Evolutionary conservation across 2,329 filamentous ascomycete species (phyloP).

Genomic region (Alternaria hordeiaustralica): DNA sequence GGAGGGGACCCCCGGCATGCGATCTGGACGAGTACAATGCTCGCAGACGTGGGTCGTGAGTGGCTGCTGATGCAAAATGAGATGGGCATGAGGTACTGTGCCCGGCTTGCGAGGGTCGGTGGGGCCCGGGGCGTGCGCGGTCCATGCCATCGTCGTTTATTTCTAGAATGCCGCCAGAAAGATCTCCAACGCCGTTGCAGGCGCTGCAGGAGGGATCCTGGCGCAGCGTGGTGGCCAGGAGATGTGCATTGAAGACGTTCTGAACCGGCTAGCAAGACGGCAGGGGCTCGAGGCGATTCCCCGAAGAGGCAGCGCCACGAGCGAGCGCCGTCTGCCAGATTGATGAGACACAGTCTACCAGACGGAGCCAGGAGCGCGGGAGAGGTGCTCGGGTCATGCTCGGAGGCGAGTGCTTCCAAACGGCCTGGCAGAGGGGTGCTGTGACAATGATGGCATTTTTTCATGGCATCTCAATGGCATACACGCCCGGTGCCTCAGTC

Average conservation of each 20-base stretch:
- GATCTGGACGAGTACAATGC: slow-evolving; percentile 50
- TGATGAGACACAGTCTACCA: slow-evolving; percentile 36
- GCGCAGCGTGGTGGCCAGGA: slow-evolving; percentile 45
- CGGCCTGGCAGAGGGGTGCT: slow-evolving; percentile 1
- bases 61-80: slow-evolving; percentile 51
- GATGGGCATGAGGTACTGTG: slow-evolving; percentile 41
- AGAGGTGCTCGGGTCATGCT: slow-evolving; percentile 32
- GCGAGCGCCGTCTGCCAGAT: slow-evolving; percentile 42
- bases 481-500: slow-evolving; percentile 31
- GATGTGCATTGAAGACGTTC: slow-evolving; percentile 44
- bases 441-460: slow-evolving; percentile 2
- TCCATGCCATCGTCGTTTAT: slow-evolving; percentile 45
- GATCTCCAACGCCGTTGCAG: slow-evolving; percentile 52
- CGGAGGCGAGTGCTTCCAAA: slow-evolving; percentile 15
- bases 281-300: slow-evolving; percentile 40
- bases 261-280: slow-evolving; percentile 40
- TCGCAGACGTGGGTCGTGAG: slow-evolving; percentile 46
- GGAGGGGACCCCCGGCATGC: slow-evolving; percentile 46
- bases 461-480: slow-evolving; percentile 18
- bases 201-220: slow-evolving; percentile 45
- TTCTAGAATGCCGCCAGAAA: slow-evolving; percentile 52
- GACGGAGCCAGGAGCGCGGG: slow-evolving; percentile 37
- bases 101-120: slow-evolving; percentile 38
- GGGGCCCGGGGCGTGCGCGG: slow-evolving; percentile 31
- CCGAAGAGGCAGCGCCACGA: slow-evolving; percentile 45